Base-by-base conservation (phyloP, 306 rosid genomes). In the Lathyrus aphaca region DNA sequence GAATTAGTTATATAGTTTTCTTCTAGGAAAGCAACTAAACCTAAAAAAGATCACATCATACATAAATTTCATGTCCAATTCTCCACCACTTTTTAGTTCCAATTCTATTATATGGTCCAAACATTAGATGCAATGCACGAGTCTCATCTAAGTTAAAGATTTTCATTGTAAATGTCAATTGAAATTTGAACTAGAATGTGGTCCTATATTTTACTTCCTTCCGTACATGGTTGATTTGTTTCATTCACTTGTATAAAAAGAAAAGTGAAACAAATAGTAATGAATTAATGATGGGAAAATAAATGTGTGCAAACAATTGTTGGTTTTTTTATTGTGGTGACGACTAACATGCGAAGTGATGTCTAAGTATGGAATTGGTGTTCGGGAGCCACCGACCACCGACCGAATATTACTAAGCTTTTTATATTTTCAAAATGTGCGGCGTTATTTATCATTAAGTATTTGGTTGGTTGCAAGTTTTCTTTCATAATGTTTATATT, bases 1-100 rank as follows among this genome's bases (percentile, higher is more conserved):
- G 2, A 58, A 44, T 55, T 30, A 0, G 60, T 30, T 57, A 30
- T 11, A 25, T 6, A 8, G 23, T 35, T 58, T 39, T n/a, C n/a
- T n/a, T n/a, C n/a, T n/a, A n/a, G 5, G 35, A 66, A 77, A 73
- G 70, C 73, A 54, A 72, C 76, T 55, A 48, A 8, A 6, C 48
- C 43, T 4, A 45, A 56, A 35, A 45, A 23, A 42, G 15, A 30
- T 58, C 17, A 42, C 30, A 42, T 25, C 23, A 18, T 9, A 5
- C 38, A 9, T 12, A 35, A 13, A 10, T 27, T 25, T 23, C 5
- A 10, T 50, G 75, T 60, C 40, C 74, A 40, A 65, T 64, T 54
- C 69, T 42, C 38, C 42, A 39, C 30, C 37, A 11, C 45, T 61
- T 73, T 63, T 57, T 65, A 19, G 51, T 44, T 74, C 14, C 30